Evolutionary conservation across 345 rosid genomes (phyloP).

Genomic region (Adansonia digitata): DNA sequence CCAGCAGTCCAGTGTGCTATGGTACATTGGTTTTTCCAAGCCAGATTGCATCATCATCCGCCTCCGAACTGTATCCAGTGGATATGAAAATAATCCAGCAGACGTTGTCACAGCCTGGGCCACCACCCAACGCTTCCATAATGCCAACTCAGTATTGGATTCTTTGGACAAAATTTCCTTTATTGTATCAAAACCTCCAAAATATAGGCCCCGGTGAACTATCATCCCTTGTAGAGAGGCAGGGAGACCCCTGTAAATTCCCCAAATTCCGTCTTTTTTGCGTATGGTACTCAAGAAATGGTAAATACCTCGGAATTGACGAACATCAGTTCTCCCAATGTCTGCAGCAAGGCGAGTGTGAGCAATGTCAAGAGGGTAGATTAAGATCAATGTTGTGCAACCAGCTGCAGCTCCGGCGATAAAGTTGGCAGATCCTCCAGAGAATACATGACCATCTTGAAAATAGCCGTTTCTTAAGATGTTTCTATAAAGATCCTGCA

Average conservation of each 20-base stretch:
- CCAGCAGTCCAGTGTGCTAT: constrained; percentile 76
- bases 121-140: constrained; percentile 85
- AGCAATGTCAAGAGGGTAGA: constrained; percentile 90
- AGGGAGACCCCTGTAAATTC: constrained; percentile 86
- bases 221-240: constrained; percentile 88
- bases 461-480: constrained; percentile 52
- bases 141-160: constrained; percentile 46
- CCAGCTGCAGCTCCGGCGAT: constrained; percentile 92
- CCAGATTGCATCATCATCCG: constrained; percentile 99
- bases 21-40: constrained; percentile 64
- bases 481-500: constrained; percentile 78
- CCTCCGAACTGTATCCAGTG: constrained; percentile 82
- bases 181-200: constrained; percentile 91
- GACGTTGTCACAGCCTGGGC: constrained; percentile 90
- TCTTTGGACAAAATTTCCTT: constrained; percentile 65
- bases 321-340: constrained; percentile 64
- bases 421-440: constrained; percentile 82
- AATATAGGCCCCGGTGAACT: constrained; percentile 78
- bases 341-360: constrained; percentile 95
- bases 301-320: constrained; percentile 74
- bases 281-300: constrained; percentile 72
- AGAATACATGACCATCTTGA: constrained; percentile 39
- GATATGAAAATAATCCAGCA: constrained; percentile 83
- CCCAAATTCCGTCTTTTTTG: constrained; percentile 70
- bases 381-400: constrained; percentile 40